Percentiles rank a stretch among this genome's conserved stretches.
Conservation (phyloP, 2,329 filamentous ascomycete species). For the Nigrograna mackinnonii region DNA sequence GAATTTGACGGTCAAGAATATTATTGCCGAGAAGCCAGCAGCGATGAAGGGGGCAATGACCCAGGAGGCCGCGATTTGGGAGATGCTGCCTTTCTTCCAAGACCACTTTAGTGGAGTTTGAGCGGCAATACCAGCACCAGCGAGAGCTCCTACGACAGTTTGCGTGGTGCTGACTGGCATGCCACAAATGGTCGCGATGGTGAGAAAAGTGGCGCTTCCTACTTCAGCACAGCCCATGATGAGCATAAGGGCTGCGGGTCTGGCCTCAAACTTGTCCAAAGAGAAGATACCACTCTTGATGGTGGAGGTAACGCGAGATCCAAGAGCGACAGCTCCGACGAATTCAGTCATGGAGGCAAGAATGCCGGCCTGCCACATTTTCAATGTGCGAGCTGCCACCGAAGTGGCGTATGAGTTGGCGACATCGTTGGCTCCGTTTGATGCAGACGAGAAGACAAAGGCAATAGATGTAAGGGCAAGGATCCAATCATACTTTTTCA, state of each 20-base stretch:
- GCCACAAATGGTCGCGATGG: conserved; percentile 57
- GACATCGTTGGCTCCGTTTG: conserved; percentile 55
- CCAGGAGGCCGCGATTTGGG: conserved; percentile 48
- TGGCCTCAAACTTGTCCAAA: conserved; percentile 47
- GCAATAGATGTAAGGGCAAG: conserved; percentile 44
- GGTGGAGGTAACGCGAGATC: conserved; percentile 61
- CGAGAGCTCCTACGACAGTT: conserved; percentile 62
- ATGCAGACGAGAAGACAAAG: conserved; percentile 39
- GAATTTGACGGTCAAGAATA: conserved; percentile 56
- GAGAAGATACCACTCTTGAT: conserved; percentile 65
- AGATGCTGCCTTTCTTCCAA: conserved; percentile 28
- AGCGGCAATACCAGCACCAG: conserved; percentile 61
- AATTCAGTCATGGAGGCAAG: conserved; percentile 56
- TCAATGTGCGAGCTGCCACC: conserved; percentile 55
- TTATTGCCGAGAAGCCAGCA: conserved; percentile 51
- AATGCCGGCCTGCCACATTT: conserved; percentile 56
- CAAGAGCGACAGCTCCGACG: conserved; percentile 56
- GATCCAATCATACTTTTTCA: conserved; percentile 47
- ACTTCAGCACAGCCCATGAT: conserved; percentile 61
- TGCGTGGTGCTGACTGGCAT: conserved; percentile 66
- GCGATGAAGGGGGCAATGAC: conserved; percentile 56
- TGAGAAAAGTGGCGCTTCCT: conserved; percentile 59
- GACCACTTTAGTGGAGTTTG: conserved; percentile 23
- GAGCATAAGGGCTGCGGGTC: conserved; percentile 60
- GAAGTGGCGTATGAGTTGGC: conserved; percentile 57